Evolutionary conservation across 257 asterid genomes (phyloP).

Genomic region (Lithospermum erythrorhizon): DNA sequence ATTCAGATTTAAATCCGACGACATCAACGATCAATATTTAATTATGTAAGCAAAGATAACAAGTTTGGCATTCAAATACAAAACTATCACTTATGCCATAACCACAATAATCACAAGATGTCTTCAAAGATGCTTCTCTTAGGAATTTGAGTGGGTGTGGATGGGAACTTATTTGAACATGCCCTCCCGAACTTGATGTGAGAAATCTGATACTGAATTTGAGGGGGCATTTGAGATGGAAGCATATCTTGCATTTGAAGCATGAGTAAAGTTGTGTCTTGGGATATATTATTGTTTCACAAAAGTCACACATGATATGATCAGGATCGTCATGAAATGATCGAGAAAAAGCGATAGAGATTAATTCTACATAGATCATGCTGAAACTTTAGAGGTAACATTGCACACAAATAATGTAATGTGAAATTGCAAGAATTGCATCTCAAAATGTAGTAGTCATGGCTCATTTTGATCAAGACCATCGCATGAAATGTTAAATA

Average conservation of each 20-base stretch:
- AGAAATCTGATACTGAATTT: background rate
- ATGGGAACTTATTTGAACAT: background rate
- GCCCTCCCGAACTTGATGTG: background rate
- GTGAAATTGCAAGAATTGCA: background rate
- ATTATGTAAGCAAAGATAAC: background rate
- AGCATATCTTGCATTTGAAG: slow-evolving; percentile 2
- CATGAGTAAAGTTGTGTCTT: slow-evolving; percentile 2
- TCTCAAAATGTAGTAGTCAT: background rate
- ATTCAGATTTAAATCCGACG: too few relatives aligned
- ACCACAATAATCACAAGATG: background rate
- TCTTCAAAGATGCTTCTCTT: background rate
- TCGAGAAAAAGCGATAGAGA: too few relatives aligned
- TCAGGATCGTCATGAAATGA: background rate
- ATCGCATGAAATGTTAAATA: background rate
- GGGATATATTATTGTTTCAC: slow-evolving; percentile 7
- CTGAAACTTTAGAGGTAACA: background rate
- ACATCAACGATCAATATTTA: too few relatives aligned
- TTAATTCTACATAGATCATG: slow-evolving; percentile 4
- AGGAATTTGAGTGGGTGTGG: background rate
- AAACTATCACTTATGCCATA: background rate
- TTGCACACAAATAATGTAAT: background rate
- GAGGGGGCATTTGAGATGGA: background rate
- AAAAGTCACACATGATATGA: slow-evolving; percentile 7
- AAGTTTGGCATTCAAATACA: background rate
- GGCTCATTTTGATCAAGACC: background rate